Evolutionary conservation across 352 stramenopile genomes (phyloP).

Genomic region (Pythium myriotylum): DNA sequence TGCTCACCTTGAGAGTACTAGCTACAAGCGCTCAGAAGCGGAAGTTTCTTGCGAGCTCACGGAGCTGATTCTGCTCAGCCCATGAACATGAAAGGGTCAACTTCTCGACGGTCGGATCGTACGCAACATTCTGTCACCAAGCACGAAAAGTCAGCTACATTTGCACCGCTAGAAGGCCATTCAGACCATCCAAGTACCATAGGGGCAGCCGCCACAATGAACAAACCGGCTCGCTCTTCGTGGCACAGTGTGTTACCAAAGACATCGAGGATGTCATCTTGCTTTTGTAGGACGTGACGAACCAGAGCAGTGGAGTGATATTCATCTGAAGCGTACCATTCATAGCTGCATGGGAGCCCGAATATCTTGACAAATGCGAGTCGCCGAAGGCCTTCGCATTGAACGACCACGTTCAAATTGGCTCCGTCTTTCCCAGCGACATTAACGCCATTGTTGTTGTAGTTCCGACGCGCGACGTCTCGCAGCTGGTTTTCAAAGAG

Average conservation of each 20-base stretch:
- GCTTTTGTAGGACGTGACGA: constrained; percentile 43
- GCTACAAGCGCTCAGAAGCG: constrained; percentile 40
- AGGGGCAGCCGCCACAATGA: constrained; percentile 53
- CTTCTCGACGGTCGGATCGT: constrained; percentile 63
- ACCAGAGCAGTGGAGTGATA: constrained; percentile 49
- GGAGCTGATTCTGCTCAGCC: constrained; percentile 64
- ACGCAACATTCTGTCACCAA: constrained; percentile 48
- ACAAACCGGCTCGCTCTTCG: constrained; percentile 72
- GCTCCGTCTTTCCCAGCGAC: constrained; percentile 7
- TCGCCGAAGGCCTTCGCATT: constrained; percentile 54
- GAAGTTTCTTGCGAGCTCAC: constrained; percentile 69
- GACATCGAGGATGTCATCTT: constrained; percentile 53
- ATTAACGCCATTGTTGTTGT: constrained; percentile 20
- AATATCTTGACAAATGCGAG: constrained; percentile 75
- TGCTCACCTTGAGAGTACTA: too few relatives aligned
- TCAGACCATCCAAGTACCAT: constrained; percentile 48
- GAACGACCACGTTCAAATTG: constrained; percentile 37
- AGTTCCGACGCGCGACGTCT: constrained; percentile 39
- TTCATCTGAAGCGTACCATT: constrained; percentile 55
- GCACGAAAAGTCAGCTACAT: constrained; percentile 1
- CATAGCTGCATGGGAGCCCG: constrained; percentile 45
- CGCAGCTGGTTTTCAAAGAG: constrained; percentile 55
- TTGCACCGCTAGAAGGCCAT: too few relatives aligned
- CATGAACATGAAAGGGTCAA: constrained; percentile 55
- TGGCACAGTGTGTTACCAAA: constrained; percentile 69